phyloP scores from a whole-genome alignment of 2,329 filamentous ascomycete species.

The Microsporum canis region DNA sequence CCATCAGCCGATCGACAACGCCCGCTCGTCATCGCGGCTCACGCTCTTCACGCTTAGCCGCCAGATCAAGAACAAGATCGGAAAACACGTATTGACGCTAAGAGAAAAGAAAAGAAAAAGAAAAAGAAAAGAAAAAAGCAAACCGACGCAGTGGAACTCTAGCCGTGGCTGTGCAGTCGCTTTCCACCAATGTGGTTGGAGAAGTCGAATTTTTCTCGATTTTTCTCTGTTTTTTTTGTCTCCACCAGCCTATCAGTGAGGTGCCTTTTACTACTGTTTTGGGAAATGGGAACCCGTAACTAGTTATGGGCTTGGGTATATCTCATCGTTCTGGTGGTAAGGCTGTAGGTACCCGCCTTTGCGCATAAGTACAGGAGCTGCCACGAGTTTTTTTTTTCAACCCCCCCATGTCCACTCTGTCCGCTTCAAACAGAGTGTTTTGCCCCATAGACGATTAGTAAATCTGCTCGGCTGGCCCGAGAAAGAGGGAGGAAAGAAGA shows the following conservation, averaged over 20 bases:
- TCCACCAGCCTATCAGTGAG: background rate
- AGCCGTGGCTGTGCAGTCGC: background rate
- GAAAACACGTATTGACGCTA: background rate
- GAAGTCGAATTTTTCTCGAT: background rate
- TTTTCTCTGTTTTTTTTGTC: background rate
- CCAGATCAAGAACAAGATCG: background rate
- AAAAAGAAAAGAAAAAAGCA: background rate
- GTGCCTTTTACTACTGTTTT: background rate
- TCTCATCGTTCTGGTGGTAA: background rate
- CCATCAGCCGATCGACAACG: slow-evolving; percentile 1
- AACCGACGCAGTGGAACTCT: background rate
- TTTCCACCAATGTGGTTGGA: background rate
- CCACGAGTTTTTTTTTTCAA: background rate
- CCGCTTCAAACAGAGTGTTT: background rate
- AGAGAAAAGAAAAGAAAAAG: background rate
- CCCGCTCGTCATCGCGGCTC: slow-evolving; percentile 1
- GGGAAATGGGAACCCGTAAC: background rate
- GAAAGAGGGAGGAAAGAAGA: no score
- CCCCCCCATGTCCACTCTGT: background rate
- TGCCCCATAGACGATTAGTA: background rate
- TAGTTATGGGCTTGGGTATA: background rate
- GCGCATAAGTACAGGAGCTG: background rate
- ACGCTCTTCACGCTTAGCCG: background rate
- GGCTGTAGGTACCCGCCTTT: background rate
- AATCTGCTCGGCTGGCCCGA: background rate